Percentiles rank a stretch among this genome's conserved stretches.
Conservation (phyloP, 2,329 filamentous ascomycete genomes). For the Aureobasidium sp. region DNA sequence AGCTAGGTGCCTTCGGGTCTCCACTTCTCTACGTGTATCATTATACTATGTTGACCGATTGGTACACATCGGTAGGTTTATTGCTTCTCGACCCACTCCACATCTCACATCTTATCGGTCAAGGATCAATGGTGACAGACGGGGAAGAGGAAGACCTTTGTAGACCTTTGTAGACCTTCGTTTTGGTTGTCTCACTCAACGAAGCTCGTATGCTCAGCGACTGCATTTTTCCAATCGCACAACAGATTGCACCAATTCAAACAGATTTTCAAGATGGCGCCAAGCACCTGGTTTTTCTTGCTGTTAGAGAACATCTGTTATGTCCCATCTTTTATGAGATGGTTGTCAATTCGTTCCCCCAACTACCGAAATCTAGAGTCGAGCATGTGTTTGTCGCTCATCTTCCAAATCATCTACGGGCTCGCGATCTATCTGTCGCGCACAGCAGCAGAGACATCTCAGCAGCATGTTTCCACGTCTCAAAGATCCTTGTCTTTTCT, state of each 20-base stretch:
- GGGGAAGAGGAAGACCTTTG: not conserved
- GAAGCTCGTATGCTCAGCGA: not conserved
- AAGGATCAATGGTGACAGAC: not conserved
- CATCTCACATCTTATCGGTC: slow-evolving; percentile 1
- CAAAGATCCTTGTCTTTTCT: not conserved
- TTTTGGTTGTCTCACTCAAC: slow-evolving; percentile 6
- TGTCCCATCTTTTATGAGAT: no score
- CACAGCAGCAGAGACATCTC: not conserved
- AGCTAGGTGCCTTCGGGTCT: not conserved
- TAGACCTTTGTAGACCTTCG: not conserved
- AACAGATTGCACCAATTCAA: not conserved
- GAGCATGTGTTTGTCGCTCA: not conserved
- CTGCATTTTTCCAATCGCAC: not conserved
- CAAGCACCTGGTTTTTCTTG: not conserved
- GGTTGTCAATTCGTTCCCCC: not conserved
- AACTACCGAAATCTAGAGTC: not conserved
- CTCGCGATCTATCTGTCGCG: not conserved
- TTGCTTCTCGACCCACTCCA: slow-evolving; percentile 1
- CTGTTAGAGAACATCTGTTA: not conserved
- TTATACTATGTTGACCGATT: not conserved
- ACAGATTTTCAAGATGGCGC: not conserved
- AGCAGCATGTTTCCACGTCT: not conserved
- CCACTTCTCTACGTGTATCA: not conserved
- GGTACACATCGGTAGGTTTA: not conserved
- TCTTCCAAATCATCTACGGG: not conserved